These are phyloP conservation scores for Begonia loranthoides DNA, from an alignment of 306 rosid genomes.

Conservation along the genomic window DNA sequence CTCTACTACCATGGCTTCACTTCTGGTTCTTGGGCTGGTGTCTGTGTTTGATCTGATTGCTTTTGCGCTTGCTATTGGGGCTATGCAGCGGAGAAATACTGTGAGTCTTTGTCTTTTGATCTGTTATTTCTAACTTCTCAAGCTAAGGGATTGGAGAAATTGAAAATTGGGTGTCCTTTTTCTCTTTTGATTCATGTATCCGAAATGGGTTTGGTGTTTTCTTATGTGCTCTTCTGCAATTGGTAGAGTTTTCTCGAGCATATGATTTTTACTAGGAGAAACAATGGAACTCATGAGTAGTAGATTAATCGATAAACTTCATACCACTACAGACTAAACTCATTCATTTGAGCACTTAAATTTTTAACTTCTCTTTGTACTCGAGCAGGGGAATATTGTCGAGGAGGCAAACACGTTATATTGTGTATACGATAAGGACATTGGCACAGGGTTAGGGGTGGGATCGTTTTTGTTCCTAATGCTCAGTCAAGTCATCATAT, in stretches of 20 bases:
- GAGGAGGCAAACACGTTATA: conserved; percentile 7
- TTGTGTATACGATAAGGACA: conserved; percentile 62
- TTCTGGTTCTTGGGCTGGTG: conserved; percentile 47
- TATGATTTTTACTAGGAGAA: too few relatives aligned
- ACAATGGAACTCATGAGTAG: too few relatives aligned
- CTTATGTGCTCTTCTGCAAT: too few relatives aligned
- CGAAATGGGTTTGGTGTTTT: too few relatives aligned
- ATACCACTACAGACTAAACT: too few relatives aligned
- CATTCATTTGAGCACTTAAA: too few relatives aligned
- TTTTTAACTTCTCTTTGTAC: neutral
- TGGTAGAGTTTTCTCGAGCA: too few relatives aligned
- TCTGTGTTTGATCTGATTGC: conserved; percentile 67
- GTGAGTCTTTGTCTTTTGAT: conserved; percentile 25
- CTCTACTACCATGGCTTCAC: conserved; percentile 45
- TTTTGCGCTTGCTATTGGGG: conserved; percentile 79
- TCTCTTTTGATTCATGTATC: neutral
- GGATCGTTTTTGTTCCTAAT: conserved; percentile 55
- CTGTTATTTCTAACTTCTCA: neutral
- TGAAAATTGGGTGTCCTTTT: too few relatives aligned
- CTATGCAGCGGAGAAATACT: conserved; percentile 58
- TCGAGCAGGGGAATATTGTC: conserved; percentile 31
- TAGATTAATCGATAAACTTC: too few relatives aligned
- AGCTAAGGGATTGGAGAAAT: neutral
- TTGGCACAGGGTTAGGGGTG: conserved; percentile 81
- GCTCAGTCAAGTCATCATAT: conserved; percentile 58